Percentiles rank a stretch among this genome's conserved stretches.
Evolutionary conservation across 176 grass and related monocot genomes (phyloP).

Genomic region (Rhynchospora tenuis): DNA sequence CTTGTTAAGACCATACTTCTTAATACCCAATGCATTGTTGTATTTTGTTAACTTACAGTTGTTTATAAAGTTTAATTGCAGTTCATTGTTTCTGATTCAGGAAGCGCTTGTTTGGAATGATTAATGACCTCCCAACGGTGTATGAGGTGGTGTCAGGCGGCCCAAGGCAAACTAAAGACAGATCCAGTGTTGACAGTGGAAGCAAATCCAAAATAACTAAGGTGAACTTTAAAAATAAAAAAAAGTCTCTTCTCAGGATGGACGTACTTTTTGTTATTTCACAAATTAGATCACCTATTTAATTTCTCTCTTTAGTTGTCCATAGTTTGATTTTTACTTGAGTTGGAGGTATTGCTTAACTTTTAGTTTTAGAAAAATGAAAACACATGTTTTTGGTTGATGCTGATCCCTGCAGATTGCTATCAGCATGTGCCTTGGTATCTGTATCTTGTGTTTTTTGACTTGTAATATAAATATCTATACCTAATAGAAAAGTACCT

Average conservation of each 20-base stretch:
- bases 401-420: not conserved
- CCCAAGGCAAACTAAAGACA: slow-evolving; percentile 55
- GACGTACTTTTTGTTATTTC: not conserved
- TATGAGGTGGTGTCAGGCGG: slow-evolving; percentile 61
- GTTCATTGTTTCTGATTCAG: slow-evolving; percentile 30
- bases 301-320: not conserved
- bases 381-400: not conserved
- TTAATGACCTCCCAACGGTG: slow-evolving; percentile 86
- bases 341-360: not conserved
- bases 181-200: slow-evolving; percentile 53
- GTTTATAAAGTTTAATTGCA: not conserved
- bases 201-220: slow-evolving; percentile 65
- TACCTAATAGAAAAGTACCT: no score
- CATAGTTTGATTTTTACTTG: not conserved
- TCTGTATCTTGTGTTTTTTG: no score
- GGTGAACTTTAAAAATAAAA: slow-evolving; percentile 38
- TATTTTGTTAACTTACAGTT: not conserved
- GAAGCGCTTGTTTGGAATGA: slow-evolving; percentile 89
- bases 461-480: no score
- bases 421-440: not conserved
- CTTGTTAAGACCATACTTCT: not conserved
- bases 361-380: not conserved
- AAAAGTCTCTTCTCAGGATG: not conserved
- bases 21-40: not conserved
- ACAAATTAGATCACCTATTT: not conserved